phyloP scores from a whole-genome alignment of 1,284 basidiomycete genomes.

The Meripilus lineatus region DNA sequence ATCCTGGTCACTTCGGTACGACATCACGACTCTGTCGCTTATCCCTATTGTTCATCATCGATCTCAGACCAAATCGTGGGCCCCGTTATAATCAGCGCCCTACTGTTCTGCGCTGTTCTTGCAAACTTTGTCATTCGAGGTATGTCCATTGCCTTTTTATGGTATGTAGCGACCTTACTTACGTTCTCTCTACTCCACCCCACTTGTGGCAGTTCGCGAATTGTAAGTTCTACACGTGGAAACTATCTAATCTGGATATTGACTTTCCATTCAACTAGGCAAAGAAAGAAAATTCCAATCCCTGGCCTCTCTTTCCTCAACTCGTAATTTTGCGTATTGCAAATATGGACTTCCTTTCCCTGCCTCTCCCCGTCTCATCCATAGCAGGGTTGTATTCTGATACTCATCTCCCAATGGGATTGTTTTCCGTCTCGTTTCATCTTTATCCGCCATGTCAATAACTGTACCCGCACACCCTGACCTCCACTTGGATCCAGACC shows the following conservation, averaged over 20 bases:
- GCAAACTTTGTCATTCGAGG: slow-evolving; percentile 85
- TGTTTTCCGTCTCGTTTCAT: too few species aligned
- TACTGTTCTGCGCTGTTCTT: slow-evolving; percentile 82
- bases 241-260: neutral
- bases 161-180: neutral
- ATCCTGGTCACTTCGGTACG: slow-evolving; percentile 89
- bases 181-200: slow-evolving; percentile 1
- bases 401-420: too few species aligned
- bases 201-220: slow-evolving; percentile 35
- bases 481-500: too few species aligned
- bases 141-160: slow-evolving; percentile 24
- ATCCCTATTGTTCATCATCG: neutral
- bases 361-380: too few species aligned
- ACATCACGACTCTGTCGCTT: too few species aligned
- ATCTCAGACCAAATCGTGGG: slow-evolving; percentile 71
- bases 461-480: too few species aligned
- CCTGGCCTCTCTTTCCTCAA: slow-evolving; percentile 23
- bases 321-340: too few species aligned
- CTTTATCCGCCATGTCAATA: too few species aligned
- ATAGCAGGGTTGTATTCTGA: too few species aligned
- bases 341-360: too few species aligned
- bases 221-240: too few species aligned
- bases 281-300: slow-evolving; percentile 30
- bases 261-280: slow-evolving; percentile 16
- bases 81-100: slow-evolving; percentile 73